Evolutionary conservation across 2,329 filamentous ascomycete genomes (phyloP).

Genomic region (Alternaria arbusti): DNA sequence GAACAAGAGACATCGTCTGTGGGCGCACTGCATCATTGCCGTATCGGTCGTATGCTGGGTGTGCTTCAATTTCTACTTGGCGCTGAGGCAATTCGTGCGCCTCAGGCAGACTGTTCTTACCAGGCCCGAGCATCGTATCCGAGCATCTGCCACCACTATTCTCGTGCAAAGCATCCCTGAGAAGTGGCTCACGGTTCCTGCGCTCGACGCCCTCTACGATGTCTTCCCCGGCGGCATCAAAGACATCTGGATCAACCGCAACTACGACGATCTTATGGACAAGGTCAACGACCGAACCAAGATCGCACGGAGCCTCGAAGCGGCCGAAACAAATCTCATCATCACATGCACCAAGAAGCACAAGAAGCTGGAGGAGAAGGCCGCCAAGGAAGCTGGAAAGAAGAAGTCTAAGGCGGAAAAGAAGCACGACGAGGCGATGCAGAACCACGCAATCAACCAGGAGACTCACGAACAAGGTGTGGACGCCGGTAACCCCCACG

Average conservation of each 20-base stretch:
- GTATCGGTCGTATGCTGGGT: slow-evolving; percentile 81
- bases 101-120: slow-evolving; percentile 94
- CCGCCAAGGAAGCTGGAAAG: slow-evolving; percentile 68
- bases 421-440: slow-evolving; percentile 68
- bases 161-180: slow-evolving; percentile 87
- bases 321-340: slow-evolving; percentile 84
- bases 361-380: slow-evolving; percentile 69
- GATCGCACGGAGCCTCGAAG: slow-evolving; percentile 75
- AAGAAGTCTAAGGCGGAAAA: slow-evolving; percentile 59
- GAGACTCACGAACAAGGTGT: slow-evolving; percentile 61
- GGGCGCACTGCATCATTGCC: slow-evolving; percentile 83
- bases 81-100: slow-evolving; percentile 86
- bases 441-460: slow-evolving; percentile 60
- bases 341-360: slow-evolving; percentile 79
- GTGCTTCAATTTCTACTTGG: slow-evolving; percentile 84
- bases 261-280: slow-evolving; percentile 80
- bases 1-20: slow-evolving; percentile 72
- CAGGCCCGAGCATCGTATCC: slow-evolving; percentile 89
- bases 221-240: slow-evolving; percentile 94
- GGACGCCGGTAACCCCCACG: slow-evolving; percentile 64
- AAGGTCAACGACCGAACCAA: slow-evolving; percentile 80
- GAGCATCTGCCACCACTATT: slow-evolving; percentile 93
- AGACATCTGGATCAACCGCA: slow-evolving; percentile 95
- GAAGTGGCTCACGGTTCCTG: slow-evolving; percentile 87
- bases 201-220: slow-evolving; percentile 84